Base-by-base conservation (phyloP, 2,329 filamentous ascomycete genomes). In the Fragosphaeria purpurea region DNA sequence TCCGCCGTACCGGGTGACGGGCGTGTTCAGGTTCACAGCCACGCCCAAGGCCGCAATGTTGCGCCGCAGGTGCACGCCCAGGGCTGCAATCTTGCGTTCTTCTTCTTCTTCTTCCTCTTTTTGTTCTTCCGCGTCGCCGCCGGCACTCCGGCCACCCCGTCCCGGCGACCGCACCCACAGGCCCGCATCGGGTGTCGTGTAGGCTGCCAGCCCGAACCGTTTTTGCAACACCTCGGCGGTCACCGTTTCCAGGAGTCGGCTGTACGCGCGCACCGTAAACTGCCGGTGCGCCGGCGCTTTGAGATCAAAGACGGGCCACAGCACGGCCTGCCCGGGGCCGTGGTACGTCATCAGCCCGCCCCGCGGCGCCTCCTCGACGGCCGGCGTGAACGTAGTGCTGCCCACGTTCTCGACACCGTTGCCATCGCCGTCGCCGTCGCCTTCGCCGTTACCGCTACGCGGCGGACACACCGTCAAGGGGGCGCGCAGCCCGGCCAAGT, bases 261-360 rank as follows among this genome's bases (percentile, higher is more conserved):
- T 85, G 67, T 95, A 95, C 54, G 78, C 79, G 13, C 87, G 73
- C 10, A 93, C 84, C 5, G 78, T 82, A 22, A 93, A 72, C 44
- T 62, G 70, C 0, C 70, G 68, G 57, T 88, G 77, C 22, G 8
- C 13, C 30, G 51, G 31, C 30, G 49, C 55, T 77, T 79, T 80
- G 51, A 97, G 75, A 65, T 95, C 88, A n/a, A 95, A 65, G 47
- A 96, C 80, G 4, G 91, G 88, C 72, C 95, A 98, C n/a, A 90
- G 80, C 38, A 96, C 86, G 46, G 95, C 70, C 65, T 98, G 93
- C 0, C 91, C 91, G 0, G 91, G 93, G 0, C 91, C 93, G 64
- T 98, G 93, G 70, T 95, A 97, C 3, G 93, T 97, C 0, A 88
- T 90, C 57, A 95, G 82, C 0, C 93, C 93, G 54, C 93, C 93